Evolutionary conservation across 192 early-diverging fungal species (phyloP).

Genomic region (Dispira simplex): DNA sequence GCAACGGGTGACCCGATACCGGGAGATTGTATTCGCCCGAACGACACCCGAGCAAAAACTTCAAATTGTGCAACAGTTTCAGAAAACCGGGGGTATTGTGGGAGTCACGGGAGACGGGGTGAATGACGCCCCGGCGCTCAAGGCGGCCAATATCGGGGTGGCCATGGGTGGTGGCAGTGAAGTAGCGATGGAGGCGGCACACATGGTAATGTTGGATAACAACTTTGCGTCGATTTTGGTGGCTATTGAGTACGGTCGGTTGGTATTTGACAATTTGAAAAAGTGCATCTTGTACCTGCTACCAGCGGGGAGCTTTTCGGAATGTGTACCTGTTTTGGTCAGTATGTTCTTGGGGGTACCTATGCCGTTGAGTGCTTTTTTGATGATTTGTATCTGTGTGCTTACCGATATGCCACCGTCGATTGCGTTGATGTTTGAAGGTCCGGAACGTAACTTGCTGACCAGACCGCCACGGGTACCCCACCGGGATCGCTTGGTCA

Average conservation of each 20-base stretch:
- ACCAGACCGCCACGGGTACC: slow-evolving; percentile 51
- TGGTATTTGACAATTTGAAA: slow-evolving; percentile 77
- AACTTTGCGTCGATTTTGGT: slow-evolving; percentile 47
- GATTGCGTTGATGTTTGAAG: slow-evolving; percentile 60
- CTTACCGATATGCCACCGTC: slow-evolving; percentile 43
- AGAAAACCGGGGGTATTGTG: slow-evolving; percentile 49
- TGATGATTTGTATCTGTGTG: slow-evolving; percentile 60
- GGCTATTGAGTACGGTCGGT: slow-evolving; percentile 65
- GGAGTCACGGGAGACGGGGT: slow-evolving; percentile 87
- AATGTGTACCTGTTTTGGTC: slow-evolving; percentile 58
- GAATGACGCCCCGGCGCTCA: slow-evolving; percentile 82
- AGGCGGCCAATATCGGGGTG: slow-evolving; percentile 73
- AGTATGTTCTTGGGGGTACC: slow-evolving; percentile 72
- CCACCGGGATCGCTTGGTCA: slow-evolving; percentile 46
- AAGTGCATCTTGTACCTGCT: slow-evolving; percentile 76
- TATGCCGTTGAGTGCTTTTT: slow-evolving; percentile 59
- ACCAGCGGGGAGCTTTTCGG: slow-evolving; percentile 58
- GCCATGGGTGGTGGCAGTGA: slow-evolving; percentile 77
- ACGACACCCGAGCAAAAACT: slow-evolving; percentile 82
- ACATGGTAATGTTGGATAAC: slow-evolving; percentile 46
- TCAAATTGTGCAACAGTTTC: slow-evolving; percentile 61
- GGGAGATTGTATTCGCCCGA: slow-evolving; percentile 71
- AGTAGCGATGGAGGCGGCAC: slow-evolving; percentile 50
- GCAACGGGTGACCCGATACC: slow-evolving; percentile 47
- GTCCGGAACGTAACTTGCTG: slow-evolving; percentile 60